Evolutionary conservation across 176 grass and related monocot species (phyloP), one percentile per base, ranked within the genome.

Genomic region (Thalia dealbata): DNA sequence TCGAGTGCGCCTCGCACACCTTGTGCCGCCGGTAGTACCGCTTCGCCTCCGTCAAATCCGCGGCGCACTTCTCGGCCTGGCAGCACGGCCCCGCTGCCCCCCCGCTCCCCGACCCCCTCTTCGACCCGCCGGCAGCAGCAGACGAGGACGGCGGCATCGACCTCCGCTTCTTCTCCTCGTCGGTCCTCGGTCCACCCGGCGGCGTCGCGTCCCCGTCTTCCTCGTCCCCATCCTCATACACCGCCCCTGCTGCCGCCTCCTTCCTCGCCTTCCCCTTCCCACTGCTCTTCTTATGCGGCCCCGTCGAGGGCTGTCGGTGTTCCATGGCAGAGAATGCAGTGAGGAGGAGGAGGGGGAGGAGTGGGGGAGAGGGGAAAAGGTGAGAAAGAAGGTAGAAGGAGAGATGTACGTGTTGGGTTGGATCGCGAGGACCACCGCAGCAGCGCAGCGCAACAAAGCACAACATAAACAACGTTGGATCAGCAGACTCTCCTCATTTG

Each of bases 11-110:
- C 83, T 90, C 89, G 70, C 93, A 97, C 52, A 97, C 93, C 87
- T 97, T 97, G 73, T 97, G 93, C 81, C 93, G 81, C 66, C 81
- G 77, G 81, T 92, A 66, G 82, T 97, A 97, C 14, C 85, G 76
- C 85, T 80, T 86, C 21, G 81, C 89, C 18, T 90, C 87, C 23
- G 52, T 67, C 72, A 97, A 86, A 77, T 97, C 87, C 50, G 71
- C 84, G 25, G 81, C 67, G 85, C 93, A 97, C 81, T 87, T 64
- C 61, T 97, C 93, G 44, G 78, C 93, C 73, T 97, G 87, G 75
- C 93, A 97, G 78, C 75, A 78, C 70, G 84, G 87, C 67, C 64
- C 81, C 2, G 76, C 82, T 16, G 60, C 48, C 22, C 51, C 75
- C 7, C 56, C 74, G 45, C 46, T 71, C 30, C 78, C 78, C 77